These are phyloP conservation scores for Apiotrichum akiyoshidainum DNA, from an alignment of 1,284 basidiomycete species.

Conservation along the genomic window DNA sequence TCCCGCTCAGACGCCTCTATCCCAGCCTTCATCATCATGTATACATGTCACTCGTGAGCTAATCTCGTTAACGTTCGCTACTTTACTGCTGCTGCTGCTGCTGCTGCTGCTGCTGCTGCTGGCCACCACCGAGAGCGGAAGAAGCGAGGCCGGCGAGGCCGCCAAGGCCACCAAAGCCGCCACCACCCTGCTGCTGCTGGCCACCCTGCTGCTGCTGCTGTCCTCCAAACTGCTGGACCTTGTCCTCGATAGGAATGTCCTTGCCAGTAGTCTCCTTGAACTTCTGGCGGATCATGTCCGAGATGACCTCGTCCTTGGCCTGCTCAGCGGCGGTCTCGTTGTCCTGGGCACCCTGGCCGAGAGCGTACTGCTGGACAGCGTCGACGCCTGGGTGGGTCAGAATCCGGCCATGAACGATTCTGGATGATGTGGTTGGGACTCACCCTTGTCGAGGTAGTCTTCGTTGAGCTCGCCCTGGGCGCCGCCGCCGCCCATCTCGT, in stretches of 20 bases:
- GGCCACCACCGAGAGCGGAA: no score
- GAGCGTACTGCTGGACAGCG: slow-evolving; percentile 16
- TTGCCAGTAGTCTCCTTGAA: slow-evolving; percentile 11
- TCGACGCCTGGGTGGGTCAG: slow-evolving; percentile 13
- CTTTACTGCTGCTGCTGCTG: no score
- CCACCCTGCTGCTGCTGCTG: background rate
- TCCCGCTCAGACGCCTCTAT: no score
- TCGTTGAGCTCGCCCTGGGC: slow-evolving; percentile 19
- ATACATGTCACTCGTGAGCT: no score
- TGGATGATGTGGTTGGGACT: background rate
- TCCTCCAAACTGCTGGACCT: slow-evolving; percentile 14
- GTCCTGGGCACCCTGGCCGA: slow-evolving; percentile 13
- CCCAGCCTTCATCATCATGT: no score
- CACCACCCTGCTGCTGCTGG: no score
- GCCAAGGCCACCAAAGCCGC: no score
- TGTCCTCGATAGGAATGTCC: slow-evolving; percentile 16
- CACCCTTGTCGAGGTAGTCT: slow-evolving; percentile 23
- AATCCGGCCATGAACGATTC: background rate
- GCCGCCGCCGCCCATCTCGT: slow-evolving; percentile 18
- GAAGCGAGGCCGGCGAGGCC: no score
- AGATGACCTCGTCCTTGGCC: slow-evolving; percentile 20
- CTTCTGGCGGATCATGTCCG: slow-evolving; percentile 14
- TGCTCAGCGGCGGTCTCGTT: slow-evolving; percentile 22
- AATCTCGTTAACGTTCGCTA: no score
- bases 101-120: no score